Evolutionary conservation across 192 early-diverging fungal genomes (phyloP).

Genomic region (Geranomyces variabilis): DNA sequence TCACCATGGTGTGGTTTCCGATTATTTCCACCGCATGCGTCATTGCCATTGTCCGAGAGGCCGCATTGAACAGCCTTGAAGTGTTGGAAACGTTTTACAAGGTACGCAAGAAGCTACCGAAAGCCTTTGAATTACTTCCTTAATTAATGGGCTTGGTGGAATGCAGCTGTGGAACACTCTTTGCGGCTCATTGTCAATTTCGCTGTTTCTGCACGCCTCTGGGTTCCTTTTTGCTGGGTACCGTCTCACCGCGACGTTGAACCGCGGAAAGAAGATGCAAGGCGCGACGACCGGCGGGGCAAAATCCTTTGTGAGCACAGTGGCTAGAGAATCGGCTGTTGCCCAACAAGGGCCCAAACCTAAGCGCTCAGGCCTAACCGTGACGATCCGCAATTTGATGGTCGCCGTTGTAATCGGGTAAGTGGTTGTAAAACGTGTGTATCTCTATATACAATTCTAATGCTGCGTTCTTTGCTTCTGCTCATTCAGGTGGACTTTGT

Average conservation of each 20-base stretch:
- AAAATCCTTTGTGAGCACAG: neutral
- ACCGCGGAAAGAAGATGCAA: slow-evolving; percentile 10
- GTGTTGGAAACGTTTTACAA: slow-evolving; percentile 5
- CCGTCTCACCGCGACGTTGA: slow-evolving; percentile 4
- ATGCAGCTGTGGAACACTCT: slow-evolving; percentile 8
- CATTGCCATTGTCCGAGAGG: neutral
- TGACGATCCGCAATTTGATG: slow-evolving; percentile 15
- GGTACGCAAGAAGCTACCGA: slow-evolving; percentile 8
- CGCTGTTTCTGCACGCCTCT: slow-evolving; percentile 3
- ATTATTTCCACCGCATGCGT: slow-evolving; percentile 14
- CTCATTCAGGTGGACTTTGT: slow-evolving; percentile 1
- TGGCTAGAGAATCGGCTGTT: neutral
- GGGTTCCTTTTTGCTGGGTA: slow-evolving; percentile 15
- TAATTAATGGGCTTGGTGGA: neutral
- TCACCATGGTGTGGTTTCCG: slow-evolving; percentile 17
- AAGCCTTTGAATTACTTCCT: neutral
- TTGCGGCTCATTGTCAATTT: slow-evolving; percentile 10
- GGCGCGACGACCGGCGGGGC: neutral
- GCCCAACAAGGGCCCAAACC: neutral
- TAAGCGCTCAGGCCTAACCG: slow-evolving; percentile 1
- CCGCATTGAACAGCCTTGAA: slow-evolving; percentile 9
- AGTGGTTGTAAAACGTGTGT: no score
- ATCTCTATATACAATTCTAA: no score
- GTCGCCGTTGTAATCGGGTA: slow-evolving; percentile 23
- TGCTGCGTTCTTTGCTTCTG: neutral